phyloP scores from a whole-genome alignment of 176 grass and related monocot species.

The Juncus inflexus region DNA sequence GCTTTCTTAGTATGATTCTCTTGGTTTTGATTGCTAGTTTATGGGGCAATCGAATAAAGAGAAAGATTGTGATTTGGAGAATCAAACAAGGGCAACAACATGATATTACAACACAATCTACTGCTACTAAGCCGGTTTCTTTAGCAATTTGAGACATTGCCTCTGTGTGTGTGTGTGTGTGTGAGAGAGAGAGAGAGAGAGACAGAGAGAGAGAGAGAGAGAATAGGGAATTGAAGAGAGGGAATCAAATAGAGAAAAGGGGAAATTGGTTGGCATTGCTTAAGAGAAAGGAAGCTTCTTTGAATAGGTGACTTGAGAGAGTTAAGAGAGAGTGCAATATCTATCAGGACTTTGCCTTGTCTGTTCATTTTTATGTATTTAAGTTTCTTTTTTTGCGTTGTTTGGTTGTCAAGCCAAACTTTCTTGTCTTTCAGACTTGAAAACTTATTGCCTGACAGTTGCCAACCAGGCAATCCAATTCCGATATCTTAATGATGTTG shows the following conservation, averaged over 20 bases:
- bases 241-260: not conserved
- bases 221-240: not conserved
- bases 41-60: slow-evolving; percentile 58
- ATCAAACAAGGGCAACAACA: slow-evolving; percentile 80
- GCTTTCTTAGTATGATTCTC: slow-evolving; percentile 54
- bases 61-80: slow-evolving; percentile 87
- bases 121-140: slow-evolving; percentile 51
- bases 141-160: slow-evolving; percentile 33
- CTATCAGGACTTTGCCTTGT: slow-evolving; percentile 50
- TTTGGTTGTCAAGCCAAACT: no score
- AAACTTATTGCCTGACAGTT: no score
- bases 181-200: slow-evolving; percentile 17
- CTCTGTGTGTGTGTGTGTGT: not conserved
- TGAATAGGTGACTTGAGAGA: slow-evolving; percentile 31
- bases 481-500: not conserved
- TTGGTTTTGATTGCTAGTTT: slow-evolving; percentile 59
- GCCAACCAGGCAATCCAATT: slow-evolving; percentile 32
- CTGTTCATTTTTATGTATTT: slow-evolving; percentile 21
- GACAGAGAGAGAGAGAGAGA: not conserved
- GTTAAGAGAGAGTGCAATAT: slow-evolving; percentile 17
- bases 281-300: slow-evolving; percentile 35
- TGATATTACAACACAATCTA: slow-evolving; percentile 81
- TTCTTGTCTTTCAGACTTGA: no score
- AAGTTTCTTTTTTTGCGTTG: no score
- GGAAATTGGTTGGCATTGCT: slow-evolving; percentile 40